Percentiles rank a stretch among this genome's conserved stretches.
Evolutionary conservation across 169 alveolate genomes (phyloP).

Genomic region (Cryptosporidium tyzzeri): DNA sequence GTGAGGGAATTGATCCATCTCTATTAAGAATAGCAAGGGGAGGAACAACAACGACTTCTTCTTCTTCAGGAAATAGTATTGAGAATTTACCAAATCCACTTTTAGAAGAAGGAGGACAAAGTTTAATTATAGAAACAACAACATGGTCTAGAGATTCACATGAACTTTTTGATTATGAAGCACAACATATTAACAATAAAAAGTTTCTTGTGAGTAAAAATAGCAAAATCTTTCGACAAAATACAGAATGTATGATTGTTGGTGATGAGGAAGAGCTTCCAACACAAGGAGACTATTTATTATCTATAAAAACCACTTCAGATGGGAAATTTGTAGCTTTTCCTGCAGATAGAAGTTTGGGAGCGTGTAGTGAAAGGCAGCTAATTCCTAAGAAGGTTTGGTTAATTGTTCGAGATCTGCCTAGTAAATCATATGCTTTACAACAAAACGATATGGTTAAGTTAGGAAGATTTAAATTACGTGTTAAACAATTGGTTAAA

Average conservation of each 20-base stretch:
- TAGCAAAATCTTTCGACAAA: slow-evolving; percentile 64
- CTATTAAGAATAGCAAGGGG: slow-evolving; percentile 25
- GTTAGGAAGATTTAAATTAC: slow-evolving; percentile 92
- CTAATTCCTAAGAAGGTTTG: slow-evolving; percentile 89
- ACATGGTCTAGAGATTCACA: slow-evolving; percentile 96
- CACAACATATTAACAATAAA: slow-evolving; percentile 86
- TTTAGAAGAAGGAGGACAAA: not conserved
- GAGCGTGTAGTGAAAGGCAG: slow-evolving; percentile 52
- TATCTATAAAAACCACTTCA: slow-evolving; percentile 55
- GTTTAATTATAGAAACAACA: slow-evolving; percentile 81
- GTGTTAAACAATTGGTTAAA: slow-evolving; percentile 88
- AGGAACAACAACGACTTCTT: slow-evolving; percentile 61
- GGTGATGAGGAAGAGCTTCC: slow-evolving; percentile 73
- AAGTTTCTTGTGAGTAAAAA: slow-evolving; percentile 78
- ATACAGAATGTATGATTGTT: slow-evolving; percentile 63
- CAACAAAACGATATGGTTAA: slow-evolving; percentile 93
- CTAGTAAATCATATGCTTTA: slow-evolving; percentile 85
- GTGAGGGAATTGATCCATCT: slow-evolving; percentile 2
- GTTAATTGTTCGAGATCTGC: slow-evolving; percentile 90
- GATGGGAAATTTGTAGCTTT: slow-evolving; percentile 75
- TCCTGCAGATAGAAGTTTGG: slow-evolving; percentile 74
- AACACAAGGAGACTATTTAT: slow-evolving; percentile 57
- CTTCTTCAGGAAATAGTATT: slow-evolving; percentile 69
- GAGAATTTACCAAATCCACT: slow-evolving; percentile 32
- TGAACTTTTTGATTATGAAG: slow-evolving; percentile 95